Conservation (phyloP, 768 basidiomycete genomes). For the Trametes meyenii region DNA sequence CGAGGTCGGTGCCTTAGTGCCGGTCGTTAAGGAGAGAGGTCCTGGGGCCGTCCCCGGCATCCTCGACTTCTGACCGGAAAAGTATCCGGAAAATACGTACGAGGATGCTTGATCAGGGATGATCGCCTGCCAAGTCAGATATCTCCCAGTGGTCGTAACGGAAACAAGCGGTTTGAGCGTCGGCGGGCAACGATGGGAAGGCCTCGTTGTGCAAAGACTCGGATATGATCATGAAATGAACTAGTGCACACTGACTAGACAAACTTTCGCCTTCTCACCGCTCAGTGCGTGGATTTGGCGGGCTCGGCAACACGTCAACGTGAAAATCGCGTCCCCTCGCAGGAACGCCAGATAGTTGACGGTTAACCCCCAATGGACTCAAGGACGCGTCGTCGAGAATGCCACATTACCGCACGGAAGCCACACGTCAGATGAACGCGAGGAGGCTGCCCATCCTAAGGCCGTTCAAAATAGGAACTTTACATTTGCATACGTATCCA, state of each 20-base stretch:
- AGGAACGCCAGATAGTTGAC: no score
- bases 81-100: background rate
- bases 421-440: background rate
- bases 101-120: background rate
- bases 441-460: background rate
- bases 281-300: no score
- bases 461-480: slow-evolving; percentile 78
- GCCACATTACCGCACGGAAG: background rate
- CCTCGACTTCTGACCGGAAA: slow-evolving; percentile 2
- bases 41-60: slow-evolving; percentile 5
- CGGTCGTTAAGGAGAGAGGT: slow-evolving; percentile 16
- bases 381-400: no score
- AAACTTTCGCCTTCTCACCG: no score
- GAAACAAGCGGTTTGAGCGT: background rate
- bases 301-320: no score
- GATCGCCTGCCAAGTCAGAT: slow-evolving; percentile 3
- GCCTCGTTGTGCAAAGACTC: no score
- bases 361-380: no score
- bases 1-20: slow-evolving; percentile 14
- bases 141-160: background rate
- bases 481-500: slow-evolving; percentile 91
- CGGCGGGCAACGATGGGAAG: background rate
- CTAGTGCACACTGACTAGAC: no score
- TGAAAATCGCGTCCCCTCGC: no score
- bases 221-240: no score